Percentiles rank a stretch among this genome's conserved stretches.
Conservation (phyloP, 2,329 filamentous ascomycete species). For the Ophiostoma sp. region DNA sequence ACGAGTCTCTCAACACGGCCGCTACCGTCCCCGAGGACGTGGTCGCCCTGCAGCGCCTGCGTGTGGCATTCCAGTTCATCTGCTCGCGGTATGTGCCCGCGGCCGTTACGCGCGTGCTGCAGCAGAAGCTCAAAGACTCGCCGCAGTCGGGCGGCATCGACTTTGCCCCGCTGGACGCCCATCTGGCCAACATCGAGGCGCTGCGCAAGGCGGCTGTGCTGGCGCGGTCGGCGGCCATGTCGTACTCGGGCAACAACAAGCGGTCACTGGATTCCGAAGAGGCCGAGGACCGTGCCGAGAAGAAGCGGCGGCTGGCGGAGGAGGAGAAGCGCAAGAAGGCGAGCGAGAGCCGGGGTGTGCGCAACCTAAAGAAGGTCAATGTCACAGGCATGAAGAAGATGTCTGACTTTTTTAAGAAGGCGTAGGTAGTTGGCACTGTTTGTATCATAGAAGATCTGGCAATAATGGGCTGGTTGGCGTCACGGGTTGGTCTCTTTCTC, state of each 20-base stretch:
- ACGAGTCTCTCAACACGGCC: conserved; percentile 37
- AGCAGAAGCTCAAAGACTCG: conserved; percentile 35
- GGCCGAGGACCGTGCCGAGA: conserved; percentile 59
- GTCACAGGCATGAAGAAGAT: conserved; percentile 94
- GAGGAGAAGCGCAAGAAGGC: conserved; percentile 81
- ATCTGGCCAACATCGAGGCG: conserved; percentile 60
- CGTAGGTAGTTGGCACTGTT: conserved; percentile 28
- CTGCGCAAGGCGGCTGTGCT: conserved; percentile 67
- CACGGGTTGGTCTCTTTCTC: not conserved
- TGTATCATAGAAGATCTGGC: not conserved
- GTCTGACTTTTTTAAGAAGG: conserved; percentile 86
- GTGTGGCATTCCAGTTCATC: conserved; percentile 61
- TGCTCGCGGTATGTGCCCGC: conserved; percentile 55
- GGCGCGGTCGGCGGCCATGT: conserved; percentile 55
- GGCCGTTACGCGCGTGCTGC: conserved; percentile 41
- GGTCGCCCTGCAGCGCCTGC: conserved; percentile 56
- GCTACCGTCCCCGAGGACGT: conserved; percentile 43
- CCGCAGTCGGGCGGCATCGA: conserved; percentile 40
- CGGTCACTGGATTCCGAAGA: conserved; percentile 43
- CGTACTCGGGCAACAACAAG: conserved; percentile 63
- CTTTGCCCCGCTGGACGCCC: conserved; percentile 66
- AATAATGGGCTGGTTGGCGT: conserved; percentile 6
- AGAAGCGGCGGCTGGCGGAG: conserved; percentile 80
- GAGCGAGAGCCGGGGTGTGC: conserved; percentile 67
- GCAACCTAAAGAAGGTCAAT: conserved; percentile 82